A percentile compares a stretch with the other conserved stretches of the same genome.
phyloP scores from a whole-genome alignment of 2,329 filamentous ascomycete species.

The Myriangium duriaei region DNA sequence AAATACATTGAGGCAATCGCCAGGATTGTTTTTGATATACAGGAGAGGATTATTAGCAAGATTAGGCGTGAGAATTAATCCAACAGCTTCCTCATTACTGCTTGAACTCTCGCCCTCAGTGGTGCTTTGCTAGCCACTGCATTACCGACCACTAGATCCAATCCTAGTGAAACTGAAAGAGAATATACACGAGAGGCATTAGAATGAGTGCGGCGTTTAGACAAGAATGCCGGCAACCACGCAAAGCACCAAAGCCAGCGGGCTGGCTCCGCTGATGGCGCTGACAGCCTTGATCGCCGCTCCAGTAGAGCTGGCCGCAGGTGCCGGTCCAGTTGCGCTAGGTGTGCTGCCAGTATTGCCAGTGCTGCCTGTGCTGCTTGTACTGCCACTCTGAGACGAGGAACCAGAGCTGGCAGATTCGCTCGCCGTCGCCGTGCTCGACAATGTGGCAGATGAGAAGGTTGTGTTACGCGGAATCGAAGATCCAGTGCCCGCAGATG shows the following conservation, averaged over 20 bases:
- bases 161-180: no score
- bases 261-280: conserved; percentile 17
- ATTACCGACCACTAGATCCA: no score
- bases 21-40: no score
- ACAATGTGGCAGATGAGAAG: conserved; percentile 16
- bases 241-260: conserved; percentile 28
- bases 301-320: conserved; percentile 13
- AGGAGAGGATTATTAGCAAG: no score
- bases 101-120: no score
- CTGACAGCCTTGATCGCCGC: conserved; percentile 17
- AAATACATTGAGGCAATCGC: no score
- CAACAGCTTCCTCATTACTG: no score
- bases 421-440: conserved; percentile 14
- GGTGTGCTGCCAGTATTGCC: conserved; percentile 18
- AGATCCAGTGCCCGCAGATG: conserved; percentile 15
- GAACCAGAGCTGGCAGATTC: conserved; percentile 16
- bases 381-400: conserved; percentile 1
- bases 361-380: no score
- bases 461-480: conserved; percentile 20
- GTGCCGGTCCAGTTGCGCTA: conserved; percentile 15
- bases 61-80: no score
- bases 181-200: no score
- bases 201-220: conserved; percentile 9
- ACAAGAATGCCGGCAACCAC: conserved; percentile 30
- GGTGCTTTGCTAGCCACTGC: no score